Base-by-base conservation (phyloP, 1,284 basidiomycete genomes). In the Ceratobasidium sp. region DNA sequence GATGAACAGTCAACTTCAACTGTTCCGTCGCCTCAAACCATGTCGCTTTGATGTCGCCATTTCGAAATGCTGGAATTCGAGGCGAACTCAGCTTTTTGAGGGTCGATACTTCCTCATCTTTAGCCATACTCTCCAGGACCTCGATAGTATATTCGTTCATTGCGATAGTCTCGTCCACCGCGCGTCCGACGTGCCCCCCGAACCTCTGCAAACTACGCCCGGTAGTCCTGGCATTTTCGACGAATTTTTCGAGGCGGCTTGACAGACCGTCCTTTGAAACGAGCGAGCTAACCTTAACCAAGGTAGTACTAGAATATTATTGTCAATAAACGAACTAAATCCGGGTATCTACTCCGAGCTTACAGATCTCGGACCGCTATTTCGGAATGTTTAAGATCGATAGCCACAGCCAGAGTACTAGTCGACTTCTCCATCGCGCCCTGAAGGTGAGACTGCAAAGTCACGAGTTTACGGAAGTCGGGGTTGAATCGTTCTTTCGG, bases 71-170 rank as follows among this genome's bases (percentile, higher is more conserved):
- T 33, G 47, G 31, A 6, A 13, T 33, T 20, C 66, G 74, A 47
- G 63, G 31, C 1, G 33, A 31, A n/a, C 7, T 3, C 3, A 47
- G 17, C 3, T 54, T 65, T 2, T 39, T 66, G 6, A 51, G 77
- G 0, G 63, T 39, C 3, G 65, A 10, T 26, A 49, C 54, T 7
- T 68, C 23, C 15, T 53, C 31, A n/a, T 53, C 51, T 13, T 68
- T 47, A 31, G 42, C 58, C 10, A 66, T 76, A 26, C 42, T 35
- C 56, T 69, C 64, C 20, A 76, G 66, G 2, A 76, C 13, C 31
- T 60, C 35, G 23, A 68, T 42, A 5, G 66, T 68, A 28, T 77
- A 77, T 45, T 77, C 77, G 53, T 78, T 76, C 76, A 78, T 77
- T 6, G 67, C 76, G 7, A 78, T 31, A 8, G 77, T 75, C 49